Conservation (phyloP, 768 basidiomycete genomes). For the Suillus luteus region DNA sequence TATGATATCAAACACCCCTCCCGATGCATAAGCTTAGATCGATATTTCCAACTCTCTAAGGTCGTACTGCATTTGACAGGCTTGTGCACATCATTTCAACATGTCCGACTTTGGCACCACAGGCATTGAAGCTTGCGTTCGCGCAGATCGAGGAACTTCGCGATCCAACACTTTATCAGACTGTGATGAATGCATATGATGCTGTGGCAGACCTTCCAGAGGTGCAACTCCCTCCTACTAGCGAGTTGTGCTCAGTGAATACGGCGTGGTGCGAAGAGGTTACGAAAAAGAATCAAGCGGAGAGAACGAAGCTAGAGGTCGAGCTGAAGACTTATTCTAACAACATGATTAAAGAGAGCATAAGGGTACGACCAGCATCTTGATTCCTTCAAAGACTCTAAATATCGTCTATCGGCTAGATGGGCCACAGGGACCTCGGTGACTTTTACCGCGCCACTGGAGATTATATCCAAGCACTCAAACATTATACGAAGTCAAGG, state of each 20-base stretch:
- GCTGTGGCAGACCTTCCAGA: constrained; percentile 34
- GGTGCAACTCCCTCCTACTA: constrained; percentile 46
- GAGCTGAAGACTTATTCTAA: constrained; percentile 94
- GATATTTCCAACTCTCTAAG: constrained; percentile 37
- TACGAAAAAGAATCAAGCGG: constrained; percentile 64
- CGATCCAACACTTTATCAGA: constrained; percentile 63
- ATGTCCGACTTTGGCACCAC: constrained; percentile 70
- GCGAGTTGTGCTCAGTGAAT: constrained; percentile 57
- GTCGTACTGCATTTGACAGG: constrained; percentile 75
- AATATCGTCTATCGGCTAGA: constrained; percentile 44
- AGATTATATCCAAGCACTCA: constrained; percentile 69
- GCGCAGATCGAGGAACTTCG: constrained; percentile 65
- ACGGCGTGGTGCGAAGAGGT: constrained; percentile 74
- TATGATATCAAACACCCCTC: constrained; percentile 25
- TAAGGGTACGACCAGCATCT: constrained; percentile 58
- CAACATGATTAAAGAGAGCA: constrained; percentile 99
- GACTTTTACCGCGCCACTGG: constrained; percentile 75
- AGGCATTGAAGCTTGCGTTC: constrained; percentile 70
- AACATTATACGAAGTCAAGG: constrained; percentile 86
- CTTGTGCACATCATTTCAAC: constrained; percentile 65
- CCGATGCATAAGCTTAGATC: constrained; percentile 8
- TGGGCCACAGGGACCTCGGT: constrained; percentile 89
- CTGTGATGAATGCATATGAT: constrained; percentile 56
- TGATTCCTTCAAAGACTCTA: neutral
- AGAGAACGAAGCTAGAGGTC: constrained; percentile 83